Evolutionary conservation across 2,329 filamentous ascomycete genomes (phyloP), one percentile per base, ranked within the genome.

Genomic region (Fusarium stilboides): DNA sequence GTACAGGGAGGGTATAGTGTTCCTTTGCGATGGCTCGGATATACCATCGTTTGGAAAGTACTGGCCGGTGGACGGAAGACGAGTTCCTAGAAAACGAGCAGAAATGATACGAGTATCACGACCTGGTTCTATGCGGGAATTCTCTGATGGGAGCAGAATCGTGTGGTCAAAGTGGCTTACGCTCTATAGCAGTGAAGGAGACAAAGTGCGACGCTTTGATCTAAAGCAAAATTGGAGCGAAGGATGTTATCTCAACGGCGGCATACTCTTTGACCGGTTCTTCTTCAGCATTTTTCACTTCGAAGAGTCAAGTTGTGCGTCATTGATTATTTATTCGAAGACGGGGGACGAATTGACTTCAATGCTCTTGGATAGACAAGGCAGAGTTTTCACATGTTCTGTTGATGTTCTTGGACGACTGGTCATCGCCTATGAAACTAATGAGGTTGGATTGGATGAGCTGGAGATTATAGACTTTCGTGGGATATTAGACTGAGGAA

Each of bases 221-320:
- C 10, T 45, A 2, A 37, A n/a, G 31, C 15, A 44, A 8, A 19
- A 37, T 5, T 7, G 20, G 8, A 6, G 10, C 3, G 53, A 28
- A 3, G 34, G 39, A 14, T 50, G 24, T n/a, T 19, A 39, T n/a
- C 12, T 53, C 8, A 19, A 52, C 6, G 20, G 36, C 6, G 57
- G 51, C 6, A 43, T 53, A 22, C 26, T 68, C 6, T 45, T 58
- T n/a, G 57, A 68, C 24, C 45, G 47, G 10, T 68, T 68, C 52
- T 36, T 68, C 34, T 64, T 59, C 8, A 40, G 22, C 8, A 50
- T 68, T 5, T 58, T 44, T 20, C 22, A 20, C 13, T n/a, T 15
- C 17, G 17, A 22, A 3, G 57, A 57, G 6, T 17, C 5, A 8
- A 20, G 33, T 12, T 10, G n/a, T 5, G 28, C 40, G 14, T 44